Evolutionary conservation across 2,329 filamentous ascomycete species (phyloP), one percentile per base, ranked within the genome.

Genomic region (Fusarium clavum): DNA sequence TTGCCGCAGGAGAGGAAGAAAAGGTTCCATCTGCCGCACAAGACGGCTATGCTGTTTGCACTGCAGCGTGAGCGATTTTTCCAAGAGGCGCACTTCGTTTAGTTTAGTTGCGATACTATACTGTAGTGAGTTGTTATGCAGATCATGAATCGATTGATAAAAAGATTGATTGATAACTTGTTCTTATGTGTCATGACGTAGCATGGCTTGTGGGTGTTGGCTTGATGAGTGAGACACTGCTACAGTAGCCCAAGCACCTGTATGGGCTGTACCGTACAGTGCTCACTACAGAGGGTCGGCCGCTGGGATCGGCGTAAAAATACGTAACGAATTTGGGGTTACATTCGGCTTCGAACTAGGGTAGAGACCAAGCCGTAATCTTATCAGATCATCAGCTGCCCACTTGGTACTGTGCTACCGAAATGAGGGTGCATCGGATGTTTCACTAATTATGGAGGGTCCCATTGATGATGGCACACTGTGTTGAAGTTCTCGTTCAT

Each of bases 31-130:
- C 52, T 76, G 22, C 74, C 74, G 8, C 74, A 76, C 65, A 76
- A 76, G 71, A 76, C 72, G 34, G 64, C 74, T 8, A 70, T 76
- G 55, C 61, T 76, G 8, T 69, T 76, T 46, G 74, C 74, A 6
- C 64, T 76, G 18, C 72, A 75, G 48, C 65, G 74, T 47, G 73
- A 76, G 29, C 73, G 74, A 46, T 76, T 76, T 59, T 76, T 76
- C 55, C 73, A 75, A 8, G 74, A 76, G 49, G 74, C 53, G 0
- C 65, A 75, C 41, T 72, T 76, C 46, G 70, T 76, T 14, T 61
- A 61, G 70, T 76, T 14, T 61, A 61, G 40, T 61, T 56, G 8
- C n/a, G 41, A 22, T 44, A 27, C 6, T 13, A n/a, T 34, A 27
- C 6, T 13, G 16, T 34, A 64, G 48, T 48, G 52, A 44, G 46